Base-by-base conservation (phyloP, 306 rosid species). In the Dalbergia oliveri region DNA sequence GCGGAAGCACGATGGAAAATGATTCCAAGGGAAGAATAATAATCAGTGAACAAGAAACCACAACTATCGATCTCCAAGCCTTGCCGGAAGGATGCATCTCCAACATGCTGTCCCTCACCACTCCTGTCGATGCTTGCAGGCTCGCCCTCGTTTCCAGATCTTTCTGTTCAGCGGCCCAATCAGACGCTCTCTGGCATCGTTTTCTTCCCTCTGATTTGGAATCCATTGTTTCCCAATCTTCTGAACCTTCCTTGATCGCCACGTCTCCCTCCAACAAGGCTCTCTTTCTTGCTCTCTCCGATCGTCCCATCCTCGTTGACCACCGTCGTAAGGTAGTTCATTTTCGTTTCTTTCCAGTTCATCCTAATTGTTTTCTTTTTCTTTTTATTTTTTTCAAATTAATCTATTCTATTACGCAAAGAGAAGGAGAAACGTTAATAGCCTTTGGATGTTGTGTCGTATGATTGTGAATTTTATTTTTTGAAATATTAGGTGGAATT, bases 71-170 rank as follows among this genome's bases (percentile, higher is more conserved):
- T 9, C 59, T 69, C 5, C 1, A 26, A 8, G 58, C 51, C 0
- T 60, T 77, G 8, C 54, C 78, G 2, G 82, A 76, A 76, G 85
- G 78, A 41, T 76, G 85, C 78, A 82, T 76, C n/a, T 35, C 85
- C 0, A 5, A 3, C 1, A 61, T 76, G 51, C 44, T 76, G 0
- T 69, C 73, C 1, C 0, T 4, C 10, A 82, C 78, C 0, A 76
- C 74, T 50, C 85, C 85, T 0, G 0, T 18, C 2, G 78, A 82
- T 11, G 73, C 41, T 3, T 16, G 62, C 10, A 76, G 68, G 0
- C 54, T 76, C 45, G 31, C 85, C n/a, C 5, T 69, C 0, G 53
- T 69, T 69, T 82, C 82, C 4, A 69, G 26, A 0, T 0, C 43
- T 33, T 76, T 82, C 35, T 3, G 8, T 9, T 76, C 73, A 8